Evolutionary conservation across 257 asterid genomes (phyloP), one percentile per base, ranked within the genome.

Genomic region (Solanum pimpinellifolium): DNA sequence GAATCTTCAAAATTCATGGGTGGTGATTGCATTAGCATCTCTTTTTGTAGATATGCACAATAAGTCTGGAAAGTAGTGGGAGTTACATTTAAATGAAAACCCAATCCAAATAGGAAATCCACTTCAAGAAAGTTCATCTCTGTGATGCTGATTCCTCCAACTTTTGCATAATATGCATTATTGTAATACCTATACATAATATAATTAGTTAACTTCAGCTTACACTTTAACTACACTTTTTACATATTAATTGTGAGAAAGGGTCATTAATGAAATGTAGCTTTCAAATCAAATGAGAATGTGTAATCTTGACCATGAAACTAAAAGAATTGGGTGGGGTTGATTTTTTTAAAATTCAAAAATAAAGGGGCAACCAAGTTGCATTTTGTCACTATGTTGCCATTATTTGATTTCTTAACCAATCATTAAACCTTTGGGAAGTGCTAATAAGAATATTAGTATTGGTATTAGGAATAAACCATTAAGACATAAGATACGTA

Each of bases 111-210:
- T 37, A 96, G 89, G 85, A 96, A 96, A 90, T 96, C 99, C 86
- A 96, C 96, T 91, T 96, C 99, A 39, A 96, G 98, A 92, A 95
- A 93, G 88, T 96, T 96, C 96, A 96, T 96, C 92, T 96, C 99
- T 75, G 92, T 90, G 89, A 95, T 94, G 98, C 98, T 95, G 87
- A 96, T 96, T 82, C 99, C 99, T 87, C 99, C 99, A 10, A 96
- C 98, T 88, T 95, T 94, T n/a, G 99, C 99, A 91, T 93, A 96
- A 87, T 94, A 94, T 81, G 98, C 99, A 91, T 96, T 96, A 89
- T 93, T 96, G 93, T 95, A 96, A 89, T 95, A 96, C 93, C 99
- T 96, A 68, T 13, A 93, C 31, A 84, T 39, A 5, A 84, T 46
- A 5, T 69, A 37, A 82, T 46, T 3, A 75, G 44, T 42, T 31